Percentiles rank a stretch among this genome's conserved stretches.
phyloP scores from a whole-genome alignment of 139 green algal species.

The Trebouxia sp. region DNA sequence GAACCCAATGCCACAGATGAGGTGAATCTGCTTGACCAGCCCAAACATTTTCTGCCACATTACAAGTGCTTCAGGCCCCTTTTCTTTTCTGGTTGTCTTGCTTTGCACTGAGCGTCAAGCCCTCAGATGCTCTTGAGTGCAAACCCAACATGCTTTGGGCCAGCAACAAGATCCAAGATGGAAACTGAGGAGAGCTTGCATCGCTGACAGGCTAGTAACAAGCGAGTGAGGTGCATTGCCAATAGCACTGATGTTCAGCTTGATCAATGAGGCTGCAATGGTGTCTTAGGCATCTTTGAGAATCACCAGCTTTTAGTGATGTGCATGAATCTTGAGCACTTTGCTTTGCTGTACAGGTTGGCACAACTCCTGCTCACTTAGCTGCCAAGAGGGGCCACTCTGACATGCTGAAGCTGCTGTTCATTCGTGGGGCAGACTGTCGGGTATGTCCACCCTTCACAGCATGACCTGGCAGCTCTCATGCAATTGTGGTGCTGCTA shows the following conservation, averaged over 20 bases:
- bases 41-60: not conserved
- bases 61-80: not conserved
- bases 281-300: not conserved
- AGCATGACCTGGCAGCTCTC: not conserved
- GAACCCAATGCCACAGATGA: constrained; percentile 27
- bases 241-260: not conserved
- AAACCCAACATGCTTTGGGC: too few species aligned
- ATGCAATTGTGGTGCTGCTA: too few species aligned
- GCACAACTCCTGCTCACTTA: constrained; percentile 44
- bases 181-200: too few species aligned
- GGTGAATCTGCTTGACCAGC: not conserved
- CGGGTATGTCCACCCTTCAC: not conserved
- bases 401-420: constrained; percentile 36
- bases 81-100: too few species aligned
- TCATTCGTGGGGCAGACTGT: constrained; percentile 31
- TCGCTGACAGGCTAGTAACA: too few species aligned
- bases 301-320: too few species aligned
- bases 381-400: constrained; percentile 40
- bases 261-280: too few species aligned
- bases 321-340: not conserved
- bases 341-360: too few species aligned
- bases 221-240: too few species aligned
- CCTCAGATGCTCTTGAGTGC: too few species aligned
- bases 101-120: not conserved
- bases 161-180: too few species aligned